Conservation (phyloP, 768 basidiomycete genomes). For the Rhizopogon vesiculosus region DNA sequence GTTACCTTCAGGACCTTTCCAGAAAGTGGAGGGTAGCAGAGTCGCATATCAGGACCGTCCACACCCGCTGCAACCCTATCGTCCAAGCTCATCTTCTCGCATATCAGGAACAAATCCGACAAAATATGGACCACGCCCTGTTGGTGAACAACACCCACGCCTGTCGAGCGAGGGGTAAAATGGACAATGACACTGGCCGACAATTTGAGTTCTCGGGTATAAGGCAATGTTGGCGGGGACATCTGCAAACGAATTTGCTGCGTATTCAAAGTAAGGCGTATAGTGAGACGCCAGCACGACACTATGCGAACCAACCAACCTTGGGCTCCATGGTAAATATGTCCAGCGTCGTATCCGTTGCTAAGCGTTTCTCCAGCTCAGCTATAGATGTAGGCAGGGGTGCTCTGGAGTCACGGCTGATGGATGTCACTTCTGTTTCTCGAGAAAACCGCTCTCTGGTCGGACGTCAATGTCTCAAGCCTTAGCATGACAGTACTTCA, state of each 20-base stretch:
- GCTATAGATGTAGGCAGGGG: constrained; percentile 54
- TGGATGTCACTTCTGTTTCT: constrained; percentile 52
- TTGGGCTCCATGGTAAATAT: constrained; percentile 95
- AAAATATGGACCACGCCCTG: constrained; percentile 84
- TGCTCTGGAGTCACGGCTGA: constrained; percentile 47
- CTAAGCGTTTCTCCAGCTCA: constrained; percentile 78
- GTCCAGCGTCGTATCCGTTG: constrained; percentile 77
- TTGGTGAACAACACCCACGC: constrained; percentile 66
- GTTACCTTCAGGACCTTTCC: constrained; percentile 84
- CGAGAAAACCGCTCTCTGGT: constrained; percentile 55
- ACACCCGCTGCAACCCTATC: constrained; percentile 48
- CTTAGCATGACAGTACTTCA: neutral
- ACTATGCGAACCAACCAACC: constrained; percentile 37
- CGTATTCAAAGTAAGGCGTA: constrained; percentile 1
- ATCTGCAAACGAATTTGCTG: constrained; percentile 92
- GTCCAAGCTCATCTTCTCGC: constrained; percentile 73
- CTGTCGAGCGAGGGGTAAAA: constrained; percentile 74
- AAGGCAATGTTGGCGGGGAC: constrained; percentile 71
- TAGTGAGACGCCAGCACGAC: constrained; percentile 1
- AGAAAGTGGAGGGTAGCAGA: constrained; percentile 92
- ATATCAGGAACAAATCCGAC: constrained; percentile 89
- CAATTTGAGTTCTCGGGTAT: constrained; percentile 69
- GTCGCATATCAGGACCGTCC: constrained; percentile 79
- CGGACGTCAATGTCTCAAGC: constrained; percentile 6
- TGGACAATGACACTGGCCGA: constrained; percentile 69